Conservation (phyloP, 2,329 filamentous ascomycete species). For the Sarocladium strictum region DNA sequence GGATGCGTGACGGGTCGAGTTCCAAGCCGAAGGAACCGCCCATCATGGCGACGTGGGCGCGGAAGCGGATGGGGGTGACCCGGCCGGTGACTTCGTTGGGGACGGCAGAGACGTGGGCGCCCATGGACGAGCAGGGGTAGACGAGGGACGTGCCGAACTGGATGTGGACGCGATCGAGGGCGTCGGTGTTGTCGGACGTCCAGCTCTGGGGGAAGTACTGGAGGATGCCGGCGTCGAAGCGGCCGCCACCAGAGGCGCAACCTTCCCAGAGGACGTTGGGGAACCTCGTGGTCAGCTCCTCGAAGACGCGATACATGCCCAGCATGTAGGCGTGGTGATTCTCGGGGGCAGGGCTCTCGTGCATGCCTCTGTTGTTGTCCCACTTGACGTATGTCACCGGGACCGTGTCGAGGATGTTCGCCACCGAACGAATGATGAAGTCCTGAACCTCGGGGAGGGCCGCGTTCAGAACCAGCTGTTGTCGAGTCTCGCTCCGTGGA, state of each 20-base stretch:
- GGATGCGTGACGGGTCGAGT: slow-evolving; percentile 48
- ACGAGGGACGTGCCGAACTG: slow-evolving; percentile 59
- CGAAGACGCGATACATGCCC: slow-evolving; percentile 57
- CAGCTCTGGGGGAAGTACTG: slow-evolving; percentile 62
- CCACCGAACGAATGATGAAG: slow-evolving; percentile 51
- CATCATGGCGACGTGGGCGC: slow-evolving; percentile 63
- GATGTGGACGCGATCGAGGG: slow-evolving; percentile 52
- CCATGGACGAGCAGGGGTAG: slow-evolving; percentile 59
- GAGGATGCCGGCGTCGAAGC: slow-evolving; percentile 57
- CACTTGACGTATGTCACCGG: slow-evolving; percentile 59
- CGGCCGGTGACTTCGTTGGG: slow-evolving; percentile 53
- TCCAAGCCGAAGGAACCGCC: slow-evolving; percentile 62
- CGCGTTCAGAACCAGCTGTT: slow-evolving; percentile 57
- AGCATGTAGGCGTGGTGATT: slow-evolving; percentile 56
- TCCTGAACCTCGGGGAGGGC: slow-evolving; percentile 57
- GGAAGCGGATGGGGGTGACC: slow-evolving; percentile 51
- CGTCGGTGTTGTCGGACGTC: slow-evolving; percentile 62
- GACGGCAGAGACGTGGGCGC: slow-evolving; percentile 56
- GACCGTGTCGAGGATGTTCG: slow-evolving; percentile 45
- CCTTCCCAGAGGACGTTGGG: slow-evolving; percentile 61
- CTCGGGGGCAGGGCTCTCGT: slow-evolving; percentile 49
- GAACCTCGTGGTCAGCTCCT: slow-evolving; percentile 52
- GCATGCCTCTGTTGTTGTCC: slow-evolving; percentile 62
- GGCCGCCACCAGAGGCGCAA: slow-evolving; percentile 58
- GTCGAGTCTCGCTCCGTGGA: slow-evolving; percentile 47